A percentile compares a stretch with the other conserved stretches of the same genome.
Evolutionary conservation across 371 early-diverging fungal genomes (phyloP).

Genomic region (Dichotomocladium elegans): DNA sequence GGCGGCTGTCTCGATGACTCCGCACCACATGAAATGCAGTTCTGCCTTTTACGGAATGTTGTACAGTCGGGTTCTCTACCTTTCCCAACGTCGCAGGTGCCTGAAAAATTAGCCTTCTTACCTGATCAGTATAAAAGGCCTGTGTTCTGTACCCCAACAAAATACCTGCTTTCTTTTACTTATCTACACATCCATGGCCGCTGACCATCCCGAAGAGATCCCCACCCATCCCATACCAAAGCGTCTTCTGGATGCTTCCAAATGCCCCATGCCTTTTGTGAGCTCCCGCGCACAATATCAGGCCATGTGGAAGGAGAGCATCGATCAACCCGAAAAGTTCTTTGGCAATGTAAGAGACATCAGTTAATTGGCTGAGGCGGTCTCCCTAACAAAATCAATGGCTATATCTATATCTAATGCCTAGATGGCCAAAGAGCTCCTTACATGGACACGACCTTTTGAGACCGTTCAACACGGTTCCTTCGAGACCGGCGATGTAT

Average conservation of each 20-base stretch:
- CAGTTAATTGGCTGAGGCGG: neutral
- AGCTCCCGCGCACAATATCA: slow-evolving; percentile 75
- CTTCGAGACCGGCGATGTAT: slow-evolving; percentile 73
- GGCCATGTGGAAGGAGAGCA: slow-evolving; percentile 71
- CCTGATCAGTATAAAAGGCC: neutral
- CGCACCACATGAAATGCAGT: too few relatives aligned
- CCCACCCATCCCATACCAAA: slow-evolving; percentile 48
- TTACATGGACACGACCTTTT: slow-evolving; percentile 81
- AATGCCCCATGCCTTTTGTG: slow-evolving; percentile 67
- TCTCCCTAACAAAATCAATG: neutral
- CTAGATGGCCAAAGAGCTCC: slow-evolving; percentile 65
- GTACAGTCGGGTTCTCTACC: too few relatives aligned
- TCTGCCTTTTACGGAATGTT: too few relatives aligned
- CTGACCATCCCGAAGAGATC: neutral
- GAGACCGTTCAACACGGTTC: slow-evolving; percentile 59
- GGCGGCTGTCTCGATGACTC: too few relatives aligned
- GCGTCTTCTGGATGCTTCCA: slow-evolving; percentile 43
- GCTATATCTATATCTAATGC: neutral
- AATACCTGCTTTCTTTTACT: neutral
- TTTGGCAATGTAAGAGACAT: slow-evolving; percentile 12
- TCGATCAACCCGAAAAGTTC: slow-evolving; percentile 61
- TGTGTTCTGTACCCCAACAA: neutral
- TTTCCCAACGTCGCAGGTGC: neutral
- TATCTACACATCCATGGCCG: neutral
- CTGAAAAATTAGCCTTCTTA: neutral